Base-by-base conservation (phyloP, 2,329 filamentous ascomycete species). In the Verticillium nubilum region DNA sequence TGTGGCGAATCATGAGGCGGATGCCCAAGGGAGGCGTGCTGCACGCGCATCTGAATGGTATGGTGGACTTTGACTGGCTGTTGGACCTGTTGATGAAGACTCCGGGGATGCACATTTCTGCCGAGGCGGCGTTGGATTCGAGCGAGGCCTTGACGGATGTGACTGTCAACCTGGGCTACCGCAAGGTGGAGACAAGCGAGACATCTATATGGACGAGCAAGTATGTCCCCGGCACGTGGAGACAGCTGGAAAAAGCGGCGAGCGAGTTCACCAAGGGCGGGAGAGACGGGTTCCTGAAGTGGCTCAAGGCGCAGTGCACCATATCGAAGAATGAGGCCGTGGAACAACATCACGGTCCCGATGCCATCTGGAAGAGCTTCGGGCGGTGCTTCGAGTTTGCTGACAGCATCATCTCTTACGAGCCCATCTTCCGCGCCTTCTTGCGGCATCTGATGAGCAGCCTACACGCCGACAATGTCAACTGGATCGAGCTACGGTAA, bases 1-100 rank as follows among this genome's bases (percentile, higher is more conserved):
- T 96, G 26, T 96, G 90, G 90, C 80, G 85, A 64, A 92, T 96
- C 64, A 81, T 94, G 13, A 82, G 86, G 63, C 82, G 78, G 66
- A 89, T 96, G 88, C 92, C 92, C 19, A 96, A 96, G 70, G 92
- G 92, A 13, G 81, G 87, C 7, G 77, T 93, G 28, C 75, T 93
- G 59, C 91, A 96, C 76, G 89, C 89, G 47, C 91, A 96, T 72
- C 76, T 92, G 66, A 88, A 92, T 73, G 90, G 90, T 65, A 92
- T 92, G 86, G 87, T 93, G 47, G 88, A 95, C 69, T 82, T 89
- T 58, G 86, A 90, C 68, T 92, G 84, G 77, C 75, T 94, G 5
- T 80, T 94, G 35, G 82, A 86, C 13, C 79, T 86, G 64, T 81
- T 88, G 3, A 79, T 96, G 60, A 76, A 78, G 6, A 90, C 85